Conservation (phyloP, 331 rosid species). For the Quercus tomentella region DNA sequence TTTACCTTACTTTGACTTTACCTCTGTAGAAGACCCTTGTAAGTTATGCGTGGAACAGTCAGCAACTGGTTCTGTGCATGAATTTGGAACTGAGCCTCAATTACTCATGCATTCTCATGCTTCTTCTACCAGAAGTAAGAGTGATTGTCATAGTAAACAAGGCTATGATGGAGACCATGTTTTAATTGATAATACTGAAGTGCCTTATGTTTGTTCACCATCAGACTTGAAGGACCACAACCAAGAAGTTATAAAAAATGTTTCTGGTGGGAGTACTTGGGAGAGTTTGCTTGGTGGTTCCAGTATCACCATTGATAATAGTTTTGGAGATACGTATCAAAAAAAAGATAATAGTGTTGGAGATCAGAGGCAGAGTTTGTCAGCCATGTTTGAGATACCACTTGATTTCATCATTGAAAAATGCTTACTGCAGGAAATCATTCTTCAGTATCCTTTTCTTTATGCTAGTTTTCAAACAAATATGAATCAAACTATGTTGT, state of each 20-base stretch:
- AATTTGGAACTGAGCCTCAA: slow-evolving; percentile 23
- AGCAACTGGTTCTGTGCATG: slow-evolving; percentile 25
- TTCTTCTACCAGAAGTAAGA: slow-evolving; percentile 26
- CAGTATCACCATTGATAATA: slow-evolving; percentile 24
- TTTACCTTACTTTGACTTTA: slow-evolving; percentile 70
- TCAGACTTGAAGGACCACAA: slow-evolving; percentile 29
- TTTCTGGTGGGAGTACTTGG: slow-evolving; percentile 90
- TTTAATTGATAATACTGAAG: slow-evolving; percentile 26
- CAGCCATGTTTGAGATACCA: slow-evolving; percentile 62
- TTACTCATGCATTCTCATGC: slow-evolving; percentile 17
- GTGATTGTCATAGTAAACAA: slow-evolving; percentile 25
- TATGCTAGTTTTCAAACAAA: slow-evolving; percentile 9
- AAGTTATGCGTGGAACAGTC: slow-evolving; percentile 49
- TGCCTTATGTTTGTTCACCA: slow-evolving; percentile 24
- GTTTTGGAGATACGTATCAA: slow-evolving; percentile 12
- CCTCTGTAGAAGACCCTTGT: slow-evolving; percentile 69
- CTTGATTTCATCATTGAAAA: slow-evolving; percentile 84
- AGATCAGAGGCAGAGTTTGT: slow-evolving; percentile 29
- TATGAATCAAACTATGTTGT: slow-evolving; percentile 4
- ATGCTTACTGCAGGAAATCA: slow-evolving; percentile 87
- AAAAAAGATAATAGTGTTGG: slow-evolving; percentile 18
- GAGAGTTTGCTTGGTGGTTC: slow-evolving; percentile 66
- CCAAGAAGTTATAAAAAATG: slow-evolving; percentile 25
- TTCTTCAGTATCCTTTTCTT: slow-evolving; percentile 85
- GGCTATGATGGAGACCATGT: slow-evolving; percentile 27